A percentile compares a stretch with the other conserved stretches of the same genome.
Evolutionary conservation across 2,329 filamentous ascomycete genomes (phyloP).

Genomic region (Myriosclerotinia duriaeana): DNA sequence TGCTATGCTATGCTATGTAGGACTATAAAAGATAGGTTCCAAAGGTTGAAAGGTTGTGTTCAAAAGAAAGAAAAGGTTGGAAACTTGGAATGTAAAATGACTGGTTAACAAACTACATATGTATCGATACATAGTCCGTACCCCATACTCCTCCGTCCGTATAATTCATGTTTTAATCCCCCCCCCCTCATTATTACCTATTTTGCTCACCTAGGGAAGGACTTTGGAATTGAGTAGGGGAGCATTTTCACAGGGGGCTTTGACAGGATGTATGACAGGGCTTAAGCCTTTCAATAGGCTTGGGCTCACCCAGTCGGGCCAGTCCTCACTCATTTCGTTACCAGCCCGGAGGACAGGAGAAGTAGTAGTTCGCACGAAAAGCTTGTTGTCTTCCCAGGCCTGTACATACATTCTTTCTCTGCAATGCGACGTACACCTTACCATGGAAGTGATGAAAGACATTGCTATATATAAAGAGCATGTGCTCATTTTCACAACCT

Average conservation of each 20-base stretch:
- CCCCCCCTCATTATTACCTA: not conserved
- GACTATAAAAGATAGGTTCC: not conserved
- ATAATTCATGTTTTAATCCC: not conserved
- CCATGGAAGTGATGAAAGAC: not conserved
- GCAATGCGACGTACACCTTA: conserved; percentile 9
- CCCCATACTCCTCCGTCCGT: not conserved
- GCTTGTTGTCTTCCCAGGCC: not conserved
- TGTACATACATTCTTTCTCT: not conserved
- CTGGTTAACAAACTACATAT: conserved; percentile 4
- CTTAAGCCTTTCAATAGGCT: conserved; percentile 6
- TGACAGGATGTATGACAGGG: conserved; percentile 10
- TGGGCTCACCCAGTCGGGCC: not conserved
- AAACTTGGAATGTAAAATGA: conserved; percentile 7
- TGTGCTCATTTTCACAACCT: conserved; percentile 2
- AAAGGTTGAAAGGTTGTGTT: conserved; percentile 1
- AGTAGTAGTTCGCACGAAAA: not conserved
- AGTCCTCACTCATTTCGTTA: not conserved
- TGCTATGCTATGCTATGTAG: not conserved
- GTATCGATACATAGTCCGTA: conserved; percentile 6
- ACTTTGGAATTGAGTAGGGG: not conserved
- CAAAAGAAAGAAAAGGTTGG: not conserved
- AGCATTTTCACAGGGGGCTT: not conserved
- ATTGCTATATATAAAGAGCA: conserved; percentile 13
- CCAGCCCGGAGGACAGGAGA: not conserved
- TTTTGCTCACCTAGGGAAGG: not conserved